Evolutionary conservation across 768 basidiomycete genomes (phyloP), one percentile per base, ranked within the genome.

Genomic region (Lactarius indigo): DNA sequence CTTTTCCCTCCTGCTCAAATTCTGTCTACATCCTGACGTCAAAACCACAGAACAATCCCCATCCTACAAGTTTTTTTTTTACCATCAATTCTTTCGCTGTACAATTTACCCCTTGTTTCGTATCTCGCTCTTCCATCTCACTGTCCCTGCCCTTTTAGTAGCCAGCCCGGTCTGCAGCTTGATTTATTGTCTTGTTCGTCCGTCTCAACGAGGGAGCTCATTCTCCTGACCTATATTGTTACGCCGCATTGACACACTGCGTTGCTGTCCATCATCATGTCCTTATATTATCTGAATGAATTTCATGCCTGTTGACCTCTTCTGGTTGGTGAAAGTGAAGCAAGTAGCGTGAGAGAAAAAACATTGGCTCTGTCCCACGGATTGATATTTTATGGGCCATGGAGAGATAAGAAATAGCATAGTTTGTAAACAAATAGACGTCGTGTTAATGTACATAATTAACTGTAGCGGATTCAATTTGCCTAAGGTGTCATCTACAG

Each of bases 111-210:
- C 26, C 54, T 56, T 70, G 42, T 68, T 41, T 64, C 63, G 57
- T 59, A 62, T 44, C 59, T 64, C 69, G 71, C 68, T 70, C 60
- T 66, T 64, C 69, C 69, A 68, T 69, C 70, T 68, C 72, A 72
- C 73, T 63, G 66, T 42, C 55, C 66, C 39, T 23, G 62, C 68
- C 70, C 73, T 69, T 75, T 70, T 74, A 73, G 73, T 75, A 70
- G 66, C 70, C 73, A 76, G 62, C 52, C 28, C 62, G 70, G 70
- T 69, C 70, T 75, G 68, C 66, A 69, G 73, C 71, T 75, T 77
- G 77, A 77, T 73, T 75, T 77, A 75, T 75, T 77, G 69, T 75
- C 73, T 74, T 74, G 74, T 69, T 62, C 68, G 61, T 60, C 61
- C 37, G 55, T 63, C 58, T 62, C 35, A 41, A 50, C 44, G 56